Conservation (phyloP, 352 stramenopile genomes). For the Phytophthora brassicae region DNA sequence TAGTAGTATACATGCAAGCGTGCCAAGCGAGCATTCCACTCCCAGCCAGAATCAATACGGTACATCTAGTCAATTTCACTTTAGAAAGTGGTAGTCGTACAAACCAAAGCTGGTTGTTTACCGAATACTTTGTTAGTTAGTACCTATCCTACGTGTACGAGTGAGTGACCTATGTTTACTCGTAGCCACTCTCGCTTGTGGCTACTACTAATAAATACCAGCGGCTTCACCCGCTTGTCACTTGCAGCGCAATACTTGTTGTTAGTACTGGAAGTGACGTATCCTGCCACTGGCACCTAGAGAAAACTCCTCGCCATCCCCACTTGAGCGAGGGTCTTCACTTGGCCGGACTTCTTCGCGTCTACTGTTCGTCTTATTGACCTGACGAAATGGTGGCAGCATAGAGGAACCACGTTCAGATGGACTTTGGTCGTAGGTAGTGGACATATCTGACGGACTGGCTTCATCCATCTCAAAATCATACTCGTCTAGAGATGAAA, state of each 20-base stretch:
- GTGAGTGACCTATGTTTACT: too few relatives aligned
- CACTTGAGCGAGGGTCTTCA: slow-evolving; percentile 36
- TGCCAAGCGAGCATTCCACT: too few relatives aligned
- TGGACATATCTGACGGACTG: slow-evolving; percentile 40
- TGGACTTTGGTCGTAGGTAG: slow-evolving; percentile 37
- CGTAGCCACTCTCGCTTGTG: slow-evolving; percentile 15
- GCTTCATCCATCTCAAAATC: slow-evolving; percentile 39
- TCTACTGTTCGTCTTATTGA: slow-evolving; percentile 47
- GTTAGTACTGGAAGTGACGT: slow-evolving; percentile 26
- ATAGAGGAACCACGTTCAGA: slow-evolving; percentile 26
- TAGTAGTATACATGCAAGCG: too few relatives aligned
- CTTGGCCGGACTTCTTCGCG: slow-evolving; percentile 46
- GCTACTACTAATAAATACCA: slow-evolving; percentile 39
- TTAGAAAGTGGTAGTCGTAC: too few relatives aligned
- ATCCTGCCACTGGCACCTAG: slow-evolving; percentile 31
- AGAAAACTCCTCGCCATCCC: slow-evolving; percentile 36
- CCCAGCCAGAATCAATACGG: too few relatives aligned
- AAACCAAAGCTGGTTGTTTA: background rate
- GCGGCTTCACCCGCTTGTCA: slow-evolving; percentile 17
- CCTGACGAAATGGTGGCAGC: slow-evolving; percentile 54
- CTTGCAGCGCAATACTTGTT: background rate
- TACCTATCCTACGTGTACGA: too few relatives aligned
- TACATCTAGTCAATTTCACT: too few relatives aligned
- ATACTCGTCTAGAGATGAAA: slow-evolving; percentile 73
- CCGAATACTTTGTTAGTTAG: background rate